Percentiles rank a stretch among this genome's conserved stretches.
Conservation (phyloP, 1,139 yeast species). For the Debaryomyces coudertii region DNA sequence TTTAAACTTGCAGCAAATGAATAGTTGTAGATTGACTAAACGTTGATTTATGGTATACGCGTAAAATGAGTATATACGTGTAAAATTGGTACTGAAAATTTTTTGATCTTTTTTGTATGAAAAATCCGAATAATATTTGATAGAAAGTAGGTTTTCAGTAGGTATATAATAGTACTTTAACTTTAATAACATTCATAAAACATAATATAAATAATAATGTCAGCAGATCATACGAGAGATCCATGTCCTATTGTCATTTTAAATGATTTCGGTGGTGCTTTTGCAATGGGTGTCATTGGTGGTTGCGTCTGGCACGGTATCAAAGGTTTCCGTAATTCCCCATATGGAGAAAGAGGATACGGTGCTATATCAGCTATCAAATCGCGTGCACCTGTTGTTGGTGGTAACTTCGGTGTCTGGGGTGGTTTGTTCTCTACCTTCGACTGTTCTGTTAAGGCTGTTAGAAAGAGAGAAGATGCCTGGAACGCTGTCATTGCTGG, state of each 20-base stretch:
- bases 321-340: conserved; percentile 97
- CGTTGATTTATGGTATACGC: not conserved
- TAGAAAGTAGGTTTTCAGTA: not conserved
- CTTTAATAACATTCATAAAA: conserved; percentile 3
- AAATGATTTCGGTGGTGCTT: conserved; percentile 98
- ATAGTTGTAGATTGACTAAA: not conserved
- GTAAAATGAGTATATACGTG: not conserved
- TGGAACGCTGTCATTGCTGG: conserved; percentile 99
- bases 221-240: conserved; percentile 98
- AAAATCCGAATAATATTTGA: conserved; percentile 1
- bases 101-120: conserved; percentile 8
- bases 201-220: conserved; percentile 54
- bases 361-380: conserved; percentile 91
- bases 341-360: conserved; percentile 89
- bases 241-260: conserved; percentile 97
- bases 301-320: conserved; percentile 99
- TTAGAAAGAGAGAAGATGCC: conserved; percentile 97
- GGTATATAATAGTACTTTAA: not conserved
- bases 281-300: conserved; percentile 97
- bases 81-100: conserved; percentile 12
- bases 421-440: conserved; percentile 96
- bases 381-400: conserved; percentile 97
- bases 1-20: not conserved
- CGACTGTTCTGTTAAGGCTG: conserved; percentile 93
- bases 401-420: conserved; percentile 99